Base-by-base conservation (phyloP, 805 yeast genomes). In the Candida pseudofarinosa region DNA sequence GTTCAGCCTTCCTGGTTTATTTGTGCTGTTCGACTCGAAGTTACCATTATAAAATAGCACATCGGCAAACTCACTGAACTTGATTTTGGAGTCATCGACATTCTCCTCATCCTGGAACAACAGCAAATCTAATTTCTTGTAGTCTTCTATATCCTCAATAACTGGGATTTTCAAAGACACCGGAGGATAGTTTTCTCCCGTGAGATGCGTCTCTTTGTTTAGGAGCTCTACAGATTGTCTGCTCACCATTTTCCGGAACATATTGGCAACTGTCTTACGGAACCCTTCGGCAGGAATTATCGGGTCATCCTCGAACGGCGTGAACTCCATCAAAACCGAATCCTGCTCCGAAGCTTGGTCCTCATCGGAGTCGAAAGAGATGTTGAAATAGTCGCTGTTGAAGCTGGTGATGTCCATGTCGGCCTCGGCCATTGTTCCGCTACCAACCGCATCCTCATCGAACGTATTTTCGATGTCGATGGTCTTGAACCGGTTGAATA, bases 61-160 rank as follows among this genome's bases (percentile, higher is more conserved):
- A 18, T 53, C 50, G 7, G 50, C 57, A 33, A 34, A 43, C 15
- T 49, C 38, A 19, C 42, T 44, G 38, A 53, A 53, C 34, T 50
- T 53, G 14, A 53, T 51, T 4, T 36, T 41, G 13, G 48, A 19
- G 20, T 39, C 32, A 19, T 33, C 38, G 1, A 16, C 19, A 12
- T 37, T 40, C 19, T 16, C 33, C 5, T 32, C 35, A 13, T 39
- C 42, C 16, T 19, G 23, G 28, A 43, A 39, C 13, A 43, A 17
- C 26, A 41, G 41, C 4, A 31, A n/a, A 30, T 43, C 42, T 17
- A 39, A 31, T 7, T 35, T 36, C 20, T 34, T 43, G 15, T 26
- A 36, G 10, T 19, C 30, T n/a, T 19, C 19, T 4, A n/a, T 31
- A 26, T 43, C 33, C 14, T 43, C 43, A 18, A 35, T 40, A 7